phyloP scores from a whole-genome alignment of 2,329 filamentous ascomycete genomes.

The Pleoardoris graminearum region DNA sequence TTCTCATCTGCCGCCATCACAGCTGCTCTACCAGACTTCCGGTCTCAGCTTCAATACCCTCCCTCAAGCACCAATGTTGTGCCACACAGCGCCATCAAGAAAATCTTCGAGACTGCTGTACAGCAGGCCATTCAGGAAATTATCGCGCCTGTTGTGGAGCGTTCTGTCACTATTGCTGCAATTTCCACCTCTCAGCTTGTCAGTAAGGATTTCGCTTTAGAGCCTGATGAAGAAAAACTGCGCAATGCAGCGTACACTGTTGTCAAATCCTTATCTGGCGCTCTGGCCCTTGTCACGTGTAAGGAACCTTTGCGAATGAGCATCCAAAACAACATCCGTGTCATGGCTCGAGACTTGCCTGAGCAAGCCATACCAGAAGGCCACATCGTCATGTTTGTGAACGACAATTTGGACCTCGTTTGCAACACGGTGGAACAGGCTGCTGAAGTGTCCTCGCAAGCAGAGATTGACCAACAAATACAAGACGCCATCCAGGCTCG shows the following conservation, averaged over 20 bases:
- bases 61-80: constrained; percentile 69
- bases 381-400: constrained; percentile 97
- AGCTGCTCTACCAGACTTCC: constrained; percentile 81
- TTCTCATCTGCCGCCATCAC: constrained; percentile 78
- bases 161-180: constrained; percentile 95
- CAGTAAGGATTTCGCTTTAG: constrained; percentile 93
- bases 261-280: constrained; percentile 92
- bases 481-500: constrained; percentile 78
- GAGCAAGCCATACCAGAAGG: constrained; percentile 84
- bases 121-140: constrained; percentile 93
- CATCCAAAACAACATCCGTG: constrained; percentile 96
- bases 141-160: constrained; percentile 94
- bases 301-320: constrained; percentile 96
- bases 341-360: constrained; percentile 68
- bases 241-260: constrained; percentile 87
- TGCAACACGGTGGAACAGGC: constrained; percentile 95
- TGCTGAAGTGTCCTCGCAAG: constrained; percentile 87
- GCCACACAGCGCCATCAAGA: constrained; percentile 65
- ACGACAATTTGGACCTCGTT: constrained; percentile 92
- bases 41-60: constrained; percentile 77
- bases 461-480: constrained; percentile 94
- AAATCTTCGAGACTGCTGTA: constrained; percentile 82
- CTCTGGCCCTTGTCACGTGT: constrained; percentile 93
- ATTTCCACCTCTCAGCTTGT: constrained; percentile 96
- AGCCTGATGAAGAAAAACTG: constrained; percentile 84